These are phyloP conservation scores for Cyanodermella asteris DNA, from an alignment of 2,329 filamentous ascomycete genomes.

Conservation along the genomic window DNA sequence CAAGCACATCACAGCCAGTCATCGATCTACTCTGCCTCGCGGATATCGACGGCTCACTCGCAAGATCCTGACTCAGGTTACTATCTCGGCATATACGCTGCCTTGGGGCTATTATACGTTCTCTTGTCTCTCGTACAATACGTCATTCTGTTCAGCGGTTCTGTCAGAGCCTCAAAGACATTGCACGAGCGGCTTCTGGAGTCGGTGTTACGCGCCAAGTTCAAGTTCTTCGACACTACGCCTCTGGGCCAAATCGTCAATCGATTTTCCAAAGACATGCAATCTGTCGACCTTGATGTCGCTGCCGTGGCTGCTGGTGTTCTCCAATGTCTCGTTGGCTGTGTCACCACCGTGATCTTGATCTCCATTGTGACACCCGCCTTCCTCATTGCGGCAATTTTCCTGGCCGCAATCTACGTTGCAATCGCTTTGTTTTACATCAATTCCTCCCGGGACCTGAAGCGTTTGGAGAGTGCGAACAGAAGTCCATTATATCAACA, in stretches of 20 bases:
- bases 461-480: constrained; percentile 83
- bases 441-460: constrained; percentile 79
- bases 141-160: constrained; percentile 77
- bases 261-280: constrained; percentile 91
- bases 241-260: constrained; percentile 95
- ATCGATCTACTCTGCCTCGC: no score
- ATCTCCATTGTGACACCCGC: constrained; percentile 78
- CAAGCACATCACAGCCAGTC: no score
- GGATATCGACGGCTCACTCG: no score
- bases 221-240: constrained; percentile 94
- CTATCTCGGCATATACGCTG: constrained; percentile 64
- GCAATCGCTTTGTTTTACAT: constrained; percentile 75
- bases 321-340: constrained; percentile 41
- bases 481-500: constrained; percentile 92
- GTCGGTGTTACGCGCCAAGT: constrained; percentile 67
- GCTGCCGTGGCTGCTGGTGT: constrained; percentile 71
- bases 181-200: constrained; percentile 63
- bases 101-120: constrained; percentile 58
- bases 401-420: constrained; percentile 69
- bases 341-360: constrained; percentile 67
- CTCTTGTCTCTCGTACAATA: constrained; percentile 66
- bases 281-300: constrained; percentile 87
- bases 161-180: constrained; percentile 64
- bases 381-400: constrained; percentile 67
- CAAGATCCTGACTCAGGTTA: constrained; percentile 27